Conservation (phyloP, 768 basidiomycete genomes). For the Pilatotrama ljubarskyi region DNA sequence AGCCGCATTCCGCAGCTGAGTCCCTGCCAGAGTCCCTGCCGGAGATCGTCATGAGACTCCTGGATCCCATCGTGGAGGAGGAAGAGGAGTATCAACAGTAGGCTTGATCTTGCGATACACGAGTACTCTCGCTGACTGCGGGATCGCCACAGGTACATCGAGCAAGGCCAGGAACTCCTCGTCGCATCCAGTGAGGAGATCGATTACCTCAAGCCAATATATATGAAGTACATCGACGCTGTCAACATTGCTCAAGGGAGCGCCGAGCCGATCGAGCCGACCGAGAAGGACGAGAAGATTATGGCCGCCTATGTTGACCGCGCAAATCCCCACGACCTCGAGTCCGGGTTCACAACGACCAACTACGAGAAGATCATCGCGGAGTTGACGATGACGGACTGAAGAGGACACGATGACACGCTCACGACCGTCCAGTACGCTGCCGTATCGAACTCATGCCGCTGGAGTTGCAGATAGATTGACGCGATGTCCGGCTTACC, state of each 20-base stretch:
- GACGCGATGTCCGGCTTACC: too few relatives aligned
- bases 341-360: constrained; percentile 36
- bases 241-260: constrained; percentile 19
- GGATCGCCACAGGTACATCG: constrained; percentile 56
- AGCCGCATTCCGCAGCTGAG: constrained; percentile 22
- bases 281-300: constrained; percentile 29
- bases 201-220: constrained; percentile 14
- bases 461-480: too few relatives aligned
- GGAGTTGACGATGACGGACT: constrained; percentile 20
- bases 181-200: constrained; percentile 49
- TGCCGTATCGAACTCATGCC: too few relatives aligned
- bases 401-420: background rate
- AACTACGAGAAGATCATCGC: constrained; percentile 42
- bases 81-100: constrained; percentile 74
- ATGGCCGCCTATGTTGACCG: constrained; percentile 48
- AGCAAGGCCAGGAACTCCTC: constrained; percentile 67
- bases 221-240: constrained; percentile 25
- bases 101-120: constrained; percentile 22
- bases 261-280: constrained; percentile 7
- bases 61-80: constrained; percentile 67
- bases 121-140: background rate
- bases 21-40: constrained; percentile 49
- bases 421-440: too few relatives aligned
- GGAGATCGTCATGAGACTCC: constrained; percentile 53
- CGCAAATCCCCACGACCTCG: constrained; percentile 37